These are phyloP conservation scores for Biscogniauxia mediterranea DNA, from an alignment of 2,329 filamentous ascomycete species.

Conservation along the genomic window DNA sequence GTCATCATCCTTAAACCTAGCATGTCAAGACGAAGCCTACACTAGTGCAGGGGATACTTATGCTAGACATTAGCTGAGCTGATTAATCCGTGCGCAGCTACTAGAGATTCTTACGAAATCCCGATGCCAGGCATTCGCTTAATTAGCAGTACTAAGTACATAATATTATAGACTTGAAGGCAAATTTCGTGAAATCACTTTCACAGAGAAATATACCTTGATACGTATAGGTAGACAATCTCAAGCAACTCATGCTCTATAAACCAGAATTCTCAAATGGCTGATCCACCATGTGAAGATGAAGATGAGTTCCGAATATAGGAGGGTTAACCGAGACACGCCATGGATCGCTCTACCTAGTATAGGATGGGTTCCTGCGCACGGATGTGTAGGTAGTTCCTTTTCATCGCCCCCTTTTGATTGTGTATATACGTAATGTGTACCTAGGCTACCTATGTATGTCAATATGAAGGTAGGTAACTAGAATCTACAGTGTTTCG, in stretches of 20 bases:
- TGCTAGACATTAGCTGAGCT: background rate
- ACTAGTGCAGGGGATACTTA: background rate
- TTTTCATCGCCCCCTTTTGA: background rate
- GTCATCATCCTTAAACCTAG: background rate
- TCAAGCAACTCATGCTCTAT: no score
- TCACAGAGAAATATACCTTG: background rate
- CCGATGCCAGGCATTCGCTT: background rate
- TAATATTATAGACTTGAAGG: background rate
- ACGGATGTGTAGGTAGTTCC: background rate
- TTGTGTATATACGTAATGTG: background rate
- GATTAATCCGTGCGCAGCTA: background rate
- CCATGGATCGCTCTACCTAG: no score
- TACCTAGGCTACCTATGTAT: no score
- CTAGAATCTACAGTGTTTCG: no score
- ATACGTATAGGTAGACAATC: no score
- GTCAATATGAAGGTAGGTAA: no score
- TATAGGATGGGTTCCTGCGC: background rate
- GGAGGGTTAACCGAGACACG: no score
- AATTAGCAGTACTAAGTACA: no score
- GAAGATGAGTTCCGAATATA: no score
- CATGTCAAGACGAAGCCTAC: background rate
- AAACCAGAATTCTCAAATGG: no score
- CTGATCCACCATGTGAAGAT: no score
- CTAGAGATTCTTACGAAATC: background rate
- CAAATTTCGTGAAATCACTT: background rate